Conservation (phyloP, 208 protist genomes). For the Trypanosoma congolense region DNA sequence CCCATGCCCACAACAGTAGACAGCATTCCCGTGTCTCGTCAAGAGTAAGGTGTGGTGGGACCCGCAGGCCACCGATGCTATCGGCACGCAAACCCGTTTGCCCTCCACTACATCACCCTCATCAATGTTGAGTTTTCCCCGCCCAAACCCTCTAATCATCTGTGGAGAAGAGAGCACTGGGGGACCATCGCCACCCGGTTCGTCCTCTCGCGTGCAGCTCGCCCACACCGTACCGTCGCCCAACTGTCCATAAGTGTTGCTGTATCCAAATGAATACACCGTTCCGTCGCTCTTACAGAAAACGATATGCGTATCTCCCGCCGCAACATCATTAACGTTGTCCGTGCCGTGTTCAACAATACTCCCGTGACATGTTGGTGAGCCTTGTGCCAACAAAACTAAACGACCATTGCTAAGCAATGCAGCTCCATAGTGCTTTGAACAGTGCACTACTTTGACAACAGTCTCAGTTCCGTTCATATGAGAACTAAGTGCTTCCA, state of each 20-base stretch:
- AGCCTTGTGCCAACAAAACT: slow-evolving; percentile 31
- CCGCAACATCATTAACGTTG: slow-evolving; percentile 61
- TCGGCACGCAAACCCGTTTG: slow-evolving; percentile 16
- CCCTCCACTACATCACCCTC: slow-evolving; percentile 18
- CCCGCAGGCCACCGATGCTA: slow-evolving; percentile 57
- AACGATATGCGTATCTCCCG: slow-evolving; percentile 71
- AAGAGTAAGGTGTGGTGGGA: slow-evolving; percentile 69
- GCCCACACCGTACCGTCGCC: slow-evolving; percentile 75
- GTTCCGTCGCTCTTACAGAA: slow-evolving; percentile 70
- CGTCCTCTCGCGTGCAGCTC: neutral
- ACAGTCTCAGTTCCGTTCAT: slow-evolving; percentile 21
- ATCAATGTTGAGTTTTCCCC: slow-evolving; percentile 2
- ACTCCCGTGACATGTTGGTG: slow-evolving; percentile 17
- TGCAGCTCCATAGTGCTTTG: slow-evolving; percentile 35
- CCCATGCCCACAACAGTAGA: slow-evolving; percentile 75
- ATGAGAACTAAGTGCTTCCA: slow-evolving; percentile 17
- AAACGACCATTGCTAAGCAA: slow-evolving; percentile 38
- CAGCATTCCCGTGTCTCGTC: slow-evolving; percentile 37
- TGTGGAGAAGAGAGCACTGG: slow-evolving; percentile 27
- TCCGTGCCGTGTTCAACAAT: slow-evolving; percentile 29
- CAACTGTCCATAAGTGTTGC: slow-evolving; percentile 78
- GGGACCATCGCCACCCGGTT: slow-evolving; percentile 6
- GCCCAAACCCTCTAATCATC: slow-evolving; percentile 41
- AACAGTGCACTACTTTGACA: slow-evolving; percentile 40
- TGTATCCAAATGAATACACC: slow-evolving; percentile 71